Evolutionary conservation across 2,329 filamentous ascomycete genomes (phyloP).

Genomic region (Trichophyton mentagrophytes): DNA sequence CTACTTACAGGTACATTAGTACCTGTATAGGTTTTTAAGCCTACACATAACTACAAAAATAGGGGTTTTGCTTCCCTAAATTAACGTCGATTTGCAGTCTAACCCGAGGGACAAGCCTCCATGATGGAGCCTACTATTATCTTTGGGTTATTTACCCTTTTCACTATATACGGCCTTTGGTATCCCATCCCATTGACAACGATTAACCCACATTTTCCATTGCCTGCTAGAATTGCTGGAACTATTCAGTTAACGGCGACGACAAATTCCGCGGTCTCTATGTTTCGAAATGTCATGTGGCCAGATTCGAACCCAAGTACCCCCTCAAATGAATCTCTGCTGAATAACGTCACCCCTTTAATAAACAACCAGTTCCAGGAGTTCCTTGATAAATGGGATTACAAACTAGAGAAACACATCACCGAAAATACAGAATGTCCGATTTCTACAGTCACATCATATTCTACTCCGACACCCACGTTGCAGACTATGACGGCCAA

Average conservation of each 20-base stretch:
- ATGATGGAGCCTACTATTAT: neutral
- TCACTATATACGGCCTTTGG: conserved; percentile 16
- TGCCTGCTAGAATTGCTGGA: conserved; percentile 14
- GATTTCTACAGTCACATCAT: neutral
- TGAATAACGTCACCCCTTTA: neutral
- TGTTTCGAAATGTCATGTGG: neutral
- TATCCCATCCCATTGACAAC: conserved; percentile 15
- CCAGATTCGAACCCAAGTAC: neutral
- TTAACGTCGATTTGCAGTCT: too few species aligned
- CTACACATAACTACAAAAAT: too few species aligned
- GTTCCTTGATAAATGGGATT: neutral
- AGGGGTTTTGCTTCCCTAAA: too few species aligned
- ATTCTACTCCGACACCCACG: neutral
- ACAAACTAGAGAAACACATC: neutral
- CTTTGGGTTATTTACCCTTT: conserved; percentile 6
- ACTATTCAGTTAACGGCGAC: conserved; percentile 15
- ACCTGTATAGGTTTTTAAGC: too few species aligned
- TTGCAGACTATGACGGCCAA: neutral
- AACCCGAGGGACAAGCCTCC: neutral
- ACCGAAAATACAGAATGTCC: neutral
- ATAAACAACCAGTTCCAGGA: neutral
- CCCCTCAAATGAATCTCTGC: neutral
- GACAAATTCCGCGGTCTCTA: conserved; percentile 6
- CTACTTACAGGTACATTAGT: too few species aligned
- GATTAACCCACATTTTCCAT: conserved; percentile 12